Percentiles rank a stretch among this genome's conserved stretches.
These are phyloP conservation scores for Mycena filopes DNA, from an alignment of 768 basidiomycete genomes.

Conservation along the genomic window DNA sequence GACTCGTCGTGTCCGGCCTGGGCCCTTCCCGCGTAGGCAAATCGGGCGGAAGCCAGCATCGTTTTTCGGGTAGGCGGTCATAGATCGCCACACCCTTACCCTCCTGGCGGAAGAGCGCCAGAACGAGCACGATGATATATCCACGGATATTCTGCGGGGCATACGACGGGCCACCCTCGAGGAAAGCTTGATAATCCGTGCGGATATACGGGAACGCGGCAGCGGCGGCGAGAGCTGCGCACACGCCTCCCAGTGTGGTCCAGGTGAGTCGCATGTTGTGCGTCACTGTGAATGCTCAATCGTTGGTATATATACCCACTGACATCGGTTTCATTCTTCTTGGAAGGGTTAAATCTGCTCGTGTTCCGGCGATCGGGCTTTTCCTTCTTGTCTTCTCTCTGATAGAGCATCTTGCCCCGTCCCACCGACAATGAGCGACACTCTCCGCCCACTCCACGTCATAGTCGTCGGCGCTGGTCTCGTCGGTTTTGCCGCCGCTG, in stretches of 20 bases:
- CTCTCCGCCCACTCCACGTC: background rate
- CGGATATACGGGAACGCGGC: slow-evolving; percentile 24
- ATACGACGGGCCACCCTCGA: slow-evolving; percentile 26
- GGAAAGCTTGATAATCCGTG: slow-evolving; percentile 23
- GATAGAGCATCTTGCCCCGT: too few species aligned
- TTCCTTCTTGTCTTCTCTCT: too few species aligned
- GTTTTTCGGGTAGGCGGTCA: slow-evolving; percentile 29
- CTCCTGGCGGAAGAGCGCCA: slow-evolving; percentile 26
- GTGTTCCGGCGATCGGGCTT: too few species aligned
- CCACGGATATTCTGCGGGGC: slow-evolving; percentile 28
- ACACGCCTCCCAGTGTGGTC: background rate
- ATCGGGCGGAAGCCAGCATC: slow-evolving; percentile 19
- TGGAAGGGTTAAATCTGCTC: background rate
- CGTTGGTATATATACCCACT: background rate
- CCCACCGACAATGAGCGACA: background rate
- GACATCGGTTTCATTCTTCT: background rate
- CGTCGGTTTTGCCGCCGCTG: slow-evolving; percentile 26
- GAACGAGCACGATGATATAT: slow-evolving; percentile 28
- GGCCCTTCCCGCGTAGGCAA: slow-evolving; percentile 20
- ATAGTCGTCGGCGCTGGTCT: slow-evolving; percentile 30
- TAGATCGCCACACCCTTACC: slow-evolving; percentile 18
- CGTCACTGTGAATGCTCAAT: background rate
- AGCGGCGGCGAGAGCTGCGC: slow-evolving; percentile 18
- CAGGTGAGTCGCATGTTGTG: slow-evolving; percentile 7
- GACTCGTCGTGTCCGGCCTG: slow-evolving; percentile 23